Conservation (phyloP, 2,329 filamentous ascomycete genomes). For the Neobulgaria alba region DNA sequence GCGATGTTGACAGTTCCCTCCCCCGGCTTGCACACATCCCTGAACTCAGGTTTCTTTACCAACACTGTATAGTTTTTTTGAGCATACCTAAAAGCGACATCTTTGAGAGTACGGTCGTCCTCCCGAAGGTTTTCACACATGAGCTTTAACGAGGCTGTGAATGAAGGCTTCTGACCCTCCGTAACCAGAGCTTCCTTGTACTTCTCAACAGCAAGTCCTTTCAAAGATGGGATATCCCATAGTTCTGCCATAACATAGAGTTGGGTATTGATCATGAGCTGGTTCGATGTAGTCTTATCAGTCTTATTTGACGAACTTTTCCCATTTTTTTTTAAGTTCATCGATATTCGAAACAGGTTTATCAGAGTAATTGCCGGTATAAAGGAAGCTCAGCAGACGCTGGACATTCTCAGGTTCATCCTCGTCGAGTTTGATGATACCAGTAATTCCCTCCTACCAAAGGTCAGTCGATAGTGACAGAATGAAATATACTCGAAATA, state of each 20-base stretch:
- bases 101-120: conserved; percentile 6
- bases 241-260: conserved; percentile 18
- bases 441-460: neutral
- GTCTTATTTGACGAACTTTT: too few relatives aligned
- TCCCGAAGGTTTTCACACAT: conserved; percentile 11
- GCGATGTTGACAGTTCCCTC: too few relatives aligned
- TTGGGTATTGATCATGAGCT: conserved; percentile 10
- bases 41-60: conserved; percentile 11
- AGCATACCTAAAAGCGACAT: conserved; percentile 7
- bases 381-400: conserved; percentile 1
- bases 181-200: too few relatives aligned
- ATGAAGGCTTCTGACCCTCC: too few relatives aligned
- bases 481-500: neutral
- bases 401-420: neutral
- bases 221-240: conserved; percentile 14
- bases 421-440: neutral
- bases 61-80: conserved; percentile 4
- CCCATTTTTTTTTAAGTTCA: too few relatives aligned
- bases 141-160: conserved; percentile 1
- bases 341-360: neutral
- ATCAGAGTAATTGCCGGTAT: conserved; percentile 1
- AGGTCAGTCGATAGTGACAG: neutral
- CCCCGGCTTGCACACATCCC: too few relatives aligned
- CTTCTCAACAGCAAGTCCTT: conserved; percentile 9
- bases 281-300: too few relatives aligned